Conservation (phyloP, 352 stramenopile genomes). For the Globisporangium sylvaticum region DNA sequence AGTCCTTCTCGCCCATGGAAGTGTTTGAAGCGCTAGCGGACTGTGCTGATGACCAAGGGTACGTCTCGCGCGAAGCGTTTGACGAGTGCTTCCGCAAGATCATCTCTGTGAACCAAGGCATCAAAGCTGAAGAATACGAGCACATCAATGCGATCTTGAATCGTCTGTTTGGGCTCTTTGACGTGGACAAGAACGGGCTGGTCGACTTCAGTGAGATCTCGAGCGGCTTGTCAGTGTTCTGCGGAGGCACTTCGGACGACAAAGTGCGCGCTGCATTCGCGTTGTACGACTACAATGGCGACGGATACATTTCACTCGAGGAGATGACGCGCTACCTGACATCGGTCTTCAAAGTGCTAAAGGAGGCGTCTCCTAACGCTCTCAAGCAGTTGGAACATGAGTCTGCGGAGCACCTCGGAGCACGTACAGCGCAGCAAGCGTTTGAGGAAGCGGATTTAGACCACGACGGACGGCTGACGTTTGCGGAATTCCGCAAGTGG, state of each 20-base stretch:
- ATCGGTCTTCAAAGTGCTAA: slow-evolving; percentile 81
- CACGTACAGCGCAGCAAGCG: slow-evolving; percentile 61
- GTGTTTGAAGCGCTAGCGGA: slow-evolving; percentile 76
- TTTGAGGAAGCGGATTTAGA: slow-evolving; percentile 75
- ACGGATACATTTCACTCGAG: slow-evolving; percentile 78
- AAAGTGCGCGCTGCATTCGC: slow-evolving; percentile 73
- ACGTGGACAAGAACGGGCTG: slow-evolving; percentile 80
- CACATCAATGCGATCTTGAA: slow-evolving; percentile 74
- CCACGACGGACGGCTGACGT: slow-evolving; percentile 64
- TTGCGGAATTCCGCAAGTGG: slow-evolving; percentile 79
- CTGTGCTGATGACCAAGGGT: slow-evolving; percentile 64
- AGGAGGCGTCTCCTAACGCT: slow-evolving; percentile 58
- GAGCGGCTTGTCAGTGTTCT: slow-evolving; percentile 81
- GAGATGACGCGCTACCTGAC: slow-evolving; percentile 87
- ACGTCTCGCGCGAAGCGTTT: slow-evolving; percentile 67
- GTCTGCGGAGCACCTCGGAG: slow-evolving; percentile 57
- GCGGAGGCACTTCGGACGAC: slow-evolving; percentile 72
- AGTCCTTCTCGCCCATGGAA: slow-evolving; percentile 68
- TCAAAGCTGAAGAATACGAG: slow-evolving; percentile 50
- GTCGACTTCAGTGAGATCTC: slow-evolving; percentile 88
- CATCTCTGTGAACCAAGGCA: slow-evolving; percentile 46
- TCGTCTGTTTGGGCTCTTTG: slow-evolving; percentile 78
- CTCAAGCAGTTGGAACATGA: slow-evolving; percentile 44
- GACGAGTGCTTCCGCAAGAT: slow-evolving; percentile 77
- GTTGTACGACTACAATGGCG: slow-evolving; percentile 84